These are phyloP conservation scores for Globisporangium camurandrum DNA, from an alignment of 352 stramenopile genomes.

Conservation along the genomic window DNA sequence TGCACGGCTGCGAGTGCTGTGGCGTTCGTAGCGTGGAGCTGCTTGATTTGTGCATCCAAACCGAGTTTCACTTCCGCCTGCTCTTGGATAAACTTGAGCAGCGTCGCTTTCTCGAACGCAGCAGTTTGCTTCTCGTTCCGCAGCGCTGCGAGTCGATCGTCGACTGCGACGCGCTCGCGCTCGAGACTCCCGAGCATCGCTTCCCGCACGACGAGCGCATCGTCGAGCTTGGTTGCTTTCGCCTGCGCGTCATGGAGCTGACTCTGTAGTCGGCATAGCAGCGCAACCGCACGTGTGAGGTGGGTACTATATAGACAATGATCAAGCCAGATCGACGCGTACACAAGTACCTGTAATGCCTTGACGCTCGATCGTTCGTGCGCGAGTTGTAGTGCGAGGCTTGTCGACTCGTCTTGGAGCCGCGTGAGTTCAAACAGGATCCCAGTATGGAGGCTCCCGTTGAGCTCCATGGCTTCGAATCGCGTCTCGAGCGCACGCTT, in stretches of 20 bases:
- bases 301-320: too few relatives aligned
- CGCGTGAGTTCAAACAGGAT: conserved; percentile 70
- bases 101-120: conserved; percentile 58
- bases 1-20: conserved; percentile 26
- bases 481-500: conserved; percentile 62
- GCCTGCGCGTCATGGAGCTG: conserved; percentile 22
- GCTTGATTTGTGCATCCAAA: conserved; percentile 43
- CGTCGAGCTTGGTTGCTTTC: conserved; percentile 36
- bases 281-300: too few relatives aligned
- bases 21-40: conserved; percentile 33
- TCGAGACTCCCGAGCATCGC: conserved; percentile 46
- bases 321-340: too few relatives aligned
- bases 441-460: conserved; percentile 65
- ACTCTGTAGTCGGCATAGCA: not conserved
- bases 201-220: conserved; percentile 45
- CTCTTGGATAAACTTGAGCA: conserved; percentile 73
- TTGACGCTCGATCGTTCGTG: conserved; percentile 38
- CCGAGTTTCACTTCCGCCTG: conserved; percentile 65
- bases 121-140: conserved; percentile 43
- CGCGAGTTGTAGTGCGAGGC: conserved; percentile 54
- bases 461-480: conserved; percentile 55
- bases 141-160: conserved; percentile 33
- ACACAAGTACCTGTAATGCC: conserved; percentile 14
- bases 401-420: conserved; percentile 56
- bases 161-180: conserved; percentile 31